Percentiles rank a stretch among this genome's conserved stretches.
Evolutionary conservation across 139 green algal species (phyloP).

Genomic region (Nannochloris sp.): DNA sequence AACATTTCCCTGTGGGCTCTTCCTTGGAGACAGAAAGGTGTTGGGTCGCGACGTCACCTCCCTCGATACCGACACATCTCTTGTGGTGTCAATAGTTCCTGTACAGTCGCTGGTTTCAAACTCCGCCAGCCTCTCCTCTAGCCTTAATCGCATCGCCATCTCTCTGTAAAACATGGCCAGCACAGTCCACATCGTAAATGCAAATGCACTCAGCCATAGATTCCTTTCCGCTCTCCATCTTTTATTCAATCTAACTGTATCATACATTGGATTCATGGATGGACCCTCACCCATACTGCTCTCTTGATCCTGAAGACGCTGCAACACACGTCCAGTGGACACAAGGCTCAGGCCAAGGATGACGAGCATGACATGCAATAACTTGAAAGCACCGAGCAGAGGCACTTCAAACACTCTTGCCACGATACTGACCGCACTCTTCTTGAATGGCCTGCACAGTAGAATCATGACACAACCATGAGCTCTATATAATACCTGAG

Average conservation of each 20-base stretch:
- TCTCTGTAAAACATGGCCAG: conserved; percentile 26
- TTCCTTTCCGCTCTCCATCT: conserved; percentile 46
- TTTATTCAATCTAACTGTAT: conserved; percentile 30
- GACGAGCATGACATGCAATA: conserved; percentile 45
- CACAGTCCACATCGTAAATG: conserved; percentile 9
- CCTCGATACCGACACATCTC: conserved; percentile 7
- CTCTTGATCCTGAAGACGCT: neutral
- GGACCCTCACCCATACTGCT: neutral
- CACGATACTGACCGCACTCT: conserved; percentile 12
- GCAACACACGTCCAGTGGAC: conserved; percentile 8
- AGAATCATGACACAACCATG: neutral
- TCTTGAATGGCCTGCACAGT: conserved; percentile 12
- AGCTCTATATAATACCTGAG: too few species aligned
- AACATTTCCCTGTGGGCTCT: neutral
- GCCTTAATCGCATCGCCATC: conserved; percentile 8
- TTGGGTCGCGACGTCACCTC: conserved; percentile 20
- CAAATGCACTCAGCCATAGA: conserved; percentile 32
- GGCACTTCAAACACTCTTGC: conserved; percentile 24
- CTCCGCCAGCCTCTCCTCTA: conserved; percentile 19
- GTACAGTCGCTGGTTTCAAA: conserved; percentile 12
- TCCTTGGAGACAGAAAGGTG: neutral
- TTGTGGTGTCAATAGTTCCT: neutral
- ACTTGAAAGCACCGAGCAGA: conserved; percentile 25
- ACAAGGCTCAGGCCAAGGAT: conserved; percentile 33
- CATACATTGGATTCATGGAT: conserved; percentile 23